Evolutionary conservation across 2,329 filamentous ascomycete species (phyloP), one percentile per base, ranked within the genome.

Genomic region (Hypocrella siamensis): DNA sequence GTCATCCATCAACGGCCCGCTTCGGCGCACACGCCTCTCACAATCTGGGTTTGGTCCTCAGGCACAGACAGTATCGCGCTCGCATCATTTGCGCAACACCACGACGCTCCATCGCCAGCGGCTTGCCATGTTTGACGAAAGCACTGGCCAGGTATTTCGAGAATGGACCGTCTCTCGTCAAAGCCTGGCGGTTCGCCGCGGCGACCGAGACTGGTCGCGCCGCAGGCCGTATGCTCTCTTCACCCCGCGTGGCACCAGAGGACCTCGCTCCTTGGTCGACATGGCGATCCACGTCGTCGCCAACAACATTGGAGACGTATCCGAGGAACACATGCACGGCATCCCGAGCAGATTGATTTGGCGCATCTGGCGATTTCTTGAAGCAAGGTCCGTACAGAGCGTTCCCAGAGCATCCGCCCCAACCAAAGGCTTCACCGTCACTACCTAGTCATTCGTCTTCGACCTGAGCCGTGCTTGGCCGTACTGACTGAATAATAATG

Each of bases 351-450:
- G 42, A n/a, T 36, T 58, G 19, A 31, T 54, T 11, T 49, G 49
- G 49, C 53, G 48, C 21, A 41, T 61, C 12, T 61, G 57, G 56
- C 45, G 46, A n/a, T 48, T 57, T 30, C 42, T 60, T 3, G 51
- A 57, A 32, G 50, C 54, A 33, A 52, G 56, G 56, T 58, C 21
- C 27, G 52, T 48, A 6, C 14, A 11, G 9, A 26, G 25, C 10
- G 7, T n/a, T 26, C 15, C 3, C 9, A 7, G 9, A 26, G 7
- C 5, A 14, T 10, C 11, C 7, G n/a, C n/a, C 5, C 15, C 25
- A 11, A 26, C n/a, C 21, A 24, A 4, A 12, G 21, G 25, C 25
- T 26, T n/a, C n/a, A n/a, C n/a, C n/a, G n/a, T n/a, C n/a, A n/a
- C n/a, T n/a, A n/a, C n/a, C n/a, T n/a, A n/a, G n/a, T n/a, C n/a